Conservation (phyloP, 2,329 filamentous ascomycete species). For the Fusarium metavorans region DNA sequence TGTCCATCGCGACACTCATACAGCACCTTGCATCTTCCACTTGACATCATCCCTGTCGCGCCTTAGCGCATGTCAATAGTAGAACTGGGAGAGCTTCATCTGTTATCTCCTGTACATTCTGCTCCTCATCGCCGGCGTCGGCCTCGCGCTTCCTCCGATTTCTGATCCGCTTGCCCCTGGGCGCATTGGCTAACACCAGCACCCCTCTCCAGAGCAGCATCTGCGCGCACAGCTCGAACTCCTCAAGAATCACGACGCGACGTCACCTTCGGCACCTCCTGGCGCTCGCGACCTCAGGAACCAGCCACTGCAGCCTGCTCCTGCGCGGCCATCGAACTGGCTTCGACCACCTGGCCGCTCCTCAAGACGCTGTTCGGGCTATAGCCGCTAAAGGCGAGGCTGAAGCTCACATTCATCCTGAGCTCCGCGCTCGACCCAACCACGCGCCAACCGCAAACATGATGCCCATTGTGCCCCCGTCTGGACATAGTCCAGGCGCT, state of each 20-base stretch:
- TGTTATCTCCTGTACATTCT: slow-evolving; percentile 15
- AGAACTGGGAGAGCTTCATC: slow-evolving; percentile 17
- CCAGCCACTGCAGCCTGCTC: slow-evolving; percentile 45
- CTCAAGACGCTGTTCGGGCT: slow-evolving; percentile 51
- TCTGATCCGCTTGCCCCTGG: slow-evolving; percentile 27
- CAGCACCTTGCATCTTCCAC: slow-evolving; percentile 30
- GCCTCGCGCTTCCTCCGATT: slow-evolving; percentile 29
- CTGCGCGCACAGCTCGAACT: slow-evolving; percentile 59
- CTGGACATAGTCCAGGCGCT: slow-evolving; percentile 48
- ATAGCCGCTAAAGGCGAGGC: slow-evolving; percentile 52
- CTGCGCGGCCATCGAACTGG: slow-evolving; percentile 57
- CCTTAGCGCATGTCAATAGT: slow-evolving; percentile 31
- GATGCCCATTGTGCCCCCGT: slow-evolving; percentile 54
- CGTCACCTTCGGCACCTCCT: slow-evolving; percentile 45
- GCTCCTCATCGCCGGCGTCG: slow-evolving; percentile 20
- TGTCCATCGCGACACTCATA: slow-evolving; percentile 35
- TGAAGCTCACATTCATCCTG: slow-evolving; percentile 63
- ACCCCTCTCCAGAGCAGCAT: slow-evolving; percentile 52
- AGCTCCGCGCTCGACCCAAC: slow-evolving; percentile 54
- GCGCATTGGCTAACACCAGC: slow-evolving; percentile 42
- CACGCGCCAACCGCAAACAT: slow-evolving; percentile 50
- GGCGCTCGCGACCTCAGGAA: slow-evolving; percentile 47
- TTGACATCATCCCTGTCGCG: slow-evolving; percentile 42
- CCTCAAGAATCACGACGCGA: slow-evolving; percentile 55
- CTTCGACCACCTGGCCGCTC: slow-evolving; percentile 56